Percentiles rank a stretch among this genome's conserved stretches.
Conservation (phyloP, 2,329 filamentous ascomycete genomes). For the Aspergillus quadrilineatus region DNA sequence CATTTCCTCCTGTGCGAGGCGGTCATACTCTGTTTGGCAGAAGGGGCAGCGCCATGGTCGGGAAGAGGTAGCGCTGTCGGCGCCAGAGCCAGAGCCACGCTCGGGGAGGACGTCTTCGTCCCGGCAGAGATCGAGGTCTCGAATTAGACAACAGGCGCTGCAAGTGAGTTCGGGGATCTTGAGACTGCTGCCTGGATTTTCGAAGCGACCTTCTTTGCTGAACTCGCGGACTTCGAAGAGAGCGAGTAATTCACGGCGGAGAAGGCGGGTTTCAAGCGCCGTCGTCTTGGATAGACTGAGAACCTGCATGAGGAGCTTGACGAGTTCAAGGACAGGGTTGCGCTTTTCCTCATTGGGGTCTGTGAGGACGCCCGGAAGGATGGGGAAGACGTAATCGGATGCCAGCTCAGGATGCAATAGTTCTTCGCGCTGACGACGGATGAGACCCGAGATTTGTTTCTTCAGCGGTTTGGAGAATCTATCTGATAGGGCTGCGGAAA, state of each 20-base stretch:
- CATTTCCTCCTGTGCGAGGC: constrained; percentile 78
- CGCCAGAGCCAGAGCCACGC: constrained; percentile 20
- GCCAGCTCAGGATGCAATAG: constrained; percentile 85
- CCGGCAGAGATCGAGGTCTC: constrained; percentile 88
- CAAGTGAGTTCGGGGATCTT: constrained; percentile 76
- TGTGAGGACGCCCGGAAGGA: constrained; percentile 57
- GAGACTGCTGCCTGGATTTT: constrained; percentile 77
- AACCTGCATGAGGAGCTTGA: constrained; percentile 91
- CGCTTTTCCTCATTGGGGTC: constrained; percentile 57
- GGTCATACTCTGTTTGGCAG: constrained; percentile 73
- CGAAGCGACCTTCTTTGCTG: constrained; percentile 79
- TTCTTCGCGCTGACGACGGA: constrained; percentile 83
- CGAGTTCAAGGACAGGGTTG: constrained; percentile 83
- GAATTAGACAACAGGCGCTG: constrained; percentile 82
- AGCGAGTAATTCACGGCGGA: constrained; percentile 83
- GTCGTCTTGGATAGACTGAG: constrained; percentile 88
- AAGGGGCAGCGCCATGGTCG: constrained; percentile 72
- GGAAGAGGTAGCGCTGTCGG: constrained; percentile 29
- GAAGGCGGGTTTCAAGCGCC: constrained; percentile 77
- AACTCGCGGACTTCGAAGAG: constrained; percentile 96
- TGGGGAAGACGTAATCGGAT: constrained; percentile 81
- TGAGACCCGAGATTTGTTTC: constrained; percentile 79
- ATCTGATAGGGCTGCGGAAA: constrained; percentile 70
- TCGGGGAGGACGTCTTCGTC: constrained; percentile 76
- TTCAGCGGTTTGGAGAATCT: constrained; percentile 85